Base-by-base conservation (phyloP, 1,284 basidiomycete species). In the Pyrrhoderma lamaoense region DNA sequence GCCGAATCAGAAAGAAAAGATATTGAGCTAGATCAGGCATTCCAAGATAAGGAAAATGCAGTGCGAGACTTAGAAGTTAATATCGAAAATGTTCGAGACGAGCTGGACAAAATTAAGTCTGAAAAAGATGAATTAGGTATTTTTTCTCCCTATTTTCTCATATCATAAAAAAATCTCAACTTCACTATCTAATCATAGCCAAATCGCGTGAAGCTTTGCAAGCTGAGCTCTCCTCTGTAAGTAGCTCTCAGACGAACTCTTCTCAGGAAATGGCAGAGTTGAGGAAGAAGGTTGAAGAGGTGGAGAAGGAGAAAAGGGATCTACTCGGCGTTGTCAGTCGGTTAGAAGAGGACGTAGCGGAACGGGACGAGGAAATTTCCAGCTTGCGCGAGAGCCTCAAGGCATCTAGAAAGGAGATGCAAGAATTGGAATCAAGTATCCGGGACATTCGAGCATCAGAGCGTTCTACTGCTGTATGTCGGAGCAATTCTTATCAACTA, bases 251-350 rank as follows among this genome's bases (percentile, higher is more conserved):
- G 38, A 71, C 75, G 1, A 69, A 76, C 0, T 81, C 85, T 1
- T 78, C 78, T 0, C 68, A 74, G 1, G 85, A 88, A 59, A 64
- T 80, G 2, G 78, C 78, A 34, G 64, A 67, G 2, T 63, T 87
- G 36, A 79, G 74, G 57, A 73, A 68, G 51, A 76, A 77, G 35
- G 69, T 85, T 2, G 82, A 86, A 3, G 82, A 89, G 58, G 74
- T 75, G 1, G 86, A 90, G 58, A 74, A 81, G 42, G 89, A 91
- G 69, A 91, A 90, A 64, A 77, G 86, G 23, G 86, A 89, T 56
- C 73, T 91, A 46, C 70, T 92, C 36, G 75, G 73, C 36, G 81
- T 88, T 21, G 77, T 90, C 8, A 86, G 80, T 62, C 75, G 85
- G 48, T 63, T 88, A 53, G 82, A 85, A 63, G 79, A 85, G 58